Evolutionary conservation across 1,284 basidiomycete species (phyloP).

Genomic region (Leccinum variabile): DNA sequence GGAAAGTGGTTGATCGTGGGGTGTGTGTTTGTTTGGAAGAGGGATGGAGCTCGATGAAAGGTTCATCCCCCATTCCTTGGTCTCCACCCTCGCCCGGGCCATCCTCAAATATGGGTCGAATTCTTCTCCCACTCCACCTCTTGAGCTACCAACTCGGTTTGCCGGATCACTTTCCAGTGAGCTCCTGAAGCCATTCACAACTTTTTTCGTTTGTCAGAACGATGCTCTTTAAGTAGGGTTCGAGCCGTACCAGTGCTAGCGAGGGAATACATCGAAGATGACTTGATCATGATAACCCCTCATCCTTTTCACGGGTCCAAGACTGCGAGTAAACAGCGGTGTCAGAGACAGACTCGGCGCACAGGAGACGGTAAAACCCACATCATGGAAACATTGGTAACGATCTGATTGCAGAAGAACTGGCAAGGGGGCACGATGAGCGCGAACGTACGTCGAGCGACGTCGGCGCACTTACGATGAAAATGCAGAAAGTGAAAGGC

Average conservation of each 20-base stretch:
- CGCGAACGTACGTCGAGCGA: neutral
- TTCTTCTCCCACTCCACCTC: conserved; percentile 10
- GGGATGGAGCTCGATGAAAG: conserved; percentile 22
- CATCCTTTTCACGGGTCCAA: conserved; percentile 55
- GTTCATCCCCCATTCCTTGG: conserved; percentile 19
- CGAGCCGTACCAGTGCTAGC: neutral
- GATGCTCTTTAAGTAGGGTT: too few relatives aligned
- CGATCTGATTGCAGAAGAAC: conserved; percentile 65
- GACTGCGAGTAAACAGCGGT: conserved; percentile 33
- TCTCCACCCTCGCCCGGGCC: conserved; percentile 2
- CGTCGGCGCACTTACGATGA: conserved; percentile 51
- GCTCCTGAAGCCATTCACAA: neutral
- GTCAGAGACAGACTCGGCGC: neutral
- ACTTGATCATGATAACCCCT: conserved; percentile 12
- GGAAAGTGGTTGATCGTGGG: conserved; percentile 20
- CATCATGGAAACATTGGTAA: conserved; percentile 62
- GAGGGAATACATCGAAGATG: conserved; percentile 16
- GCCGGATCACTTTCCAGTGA: conserved; percentile 21
- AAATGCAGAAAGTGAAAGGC: conserved; percentile 75
- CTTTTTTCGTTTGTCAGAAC: too few relatives aligned
- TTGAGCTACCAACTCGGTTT: conserved; percentile 7
- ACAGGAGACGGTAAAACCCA: conserved; percentile 20
- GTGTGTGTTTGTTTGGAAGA: conserved; percentile 10
- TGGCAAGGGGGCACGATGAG: conserved; percentile 42
- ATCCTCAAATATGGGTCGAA: conserved; percentile 27